Percentiles rank a stretch among this genome's conserved stretches.
phyloP scores from a whole-genome alignment of 495 filamentous ascomycete species.

The Talaromyces stipitatus region DNA sequence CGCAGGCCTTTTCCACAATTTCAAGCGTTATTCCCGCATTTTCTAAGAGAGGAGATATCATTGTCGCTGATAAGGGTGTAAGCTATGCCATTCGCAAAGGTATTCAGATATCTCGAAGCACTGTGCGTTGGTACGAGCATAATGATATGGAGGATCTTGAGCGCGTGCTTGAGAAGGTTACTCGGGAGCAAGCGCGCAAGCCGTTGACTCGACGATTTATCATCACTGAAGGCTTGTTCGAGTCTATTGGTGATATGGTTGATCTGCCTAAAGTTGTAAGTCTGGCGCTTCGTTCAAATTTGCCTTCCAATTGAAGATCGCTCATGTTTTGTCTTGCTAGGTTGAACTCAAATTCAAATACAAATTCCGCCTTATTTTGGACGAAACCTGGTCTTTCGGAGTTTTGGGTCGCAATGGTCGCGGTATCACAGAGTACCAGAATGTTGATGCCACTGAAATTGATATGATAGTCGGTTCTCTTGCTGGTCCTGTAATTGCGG shows the following conservation, averaged over 20 bases:
- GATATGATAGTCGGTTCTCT: conserved; percentile 96
- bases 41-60: conserved; percentile 94
- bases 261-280: conserved; percentile 79
- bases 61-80: conserved; percentile 92
- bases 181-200: conserved; percentile 79
- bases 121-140: conserved; percentile 89
- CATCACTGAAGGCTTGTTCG: conserved; percentile 91
- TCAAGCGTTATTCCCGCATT: conserved; percentile 92
- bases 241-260: conserved; percentile 78
- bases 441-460: conserved; percentile 81
- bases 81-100: conserved; percentile 94
- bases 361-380: conserved; percentile 95
- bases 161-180: conserved; percentile 73
- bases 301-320: not conserved
- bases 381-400: conserved; percentile 96
- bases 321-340: conserved; percentile 26
- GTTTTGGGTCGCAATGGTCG: conserved; percentile 85
- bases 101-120: conserved; percentile 85
- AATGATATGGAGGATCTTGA: conserved; percentile 94
- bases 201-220: conserved; percentile 90
- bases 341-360: conserved; percentile 87
- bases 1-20: conserved; percentile 92
- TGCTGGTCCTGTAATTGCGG: conserved; percentile 81
- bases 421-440: conserved; percentile 90
- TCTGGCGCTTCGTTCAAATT: conserved; percentile 4